Conservation (phyloP, 2,329 filamentous ascomycete species). For the Talaromyces sp. region DNA sequence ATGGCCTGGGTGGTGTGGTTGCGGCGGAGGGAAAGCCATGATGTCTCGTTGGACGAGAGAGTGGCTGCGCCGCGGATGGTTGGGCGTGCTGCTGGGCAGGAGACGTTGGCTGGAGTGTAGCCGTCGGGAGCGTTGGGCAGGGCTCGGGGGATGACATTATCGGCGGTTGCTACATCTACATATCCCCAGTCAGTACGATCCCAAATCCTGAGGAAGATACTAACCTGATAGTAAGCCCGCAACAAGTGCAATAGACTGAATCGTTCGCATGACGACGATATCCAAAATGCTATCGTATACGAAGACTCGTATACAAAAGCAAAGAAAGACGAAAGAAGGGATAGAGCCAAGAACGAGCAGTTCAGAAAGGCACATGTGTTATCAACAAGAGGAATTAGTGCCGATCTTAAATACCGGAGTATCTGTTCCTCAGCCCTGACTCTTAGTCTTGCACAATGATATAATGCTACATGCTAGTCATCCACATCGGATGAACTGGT, state of each 20-base stretch:
- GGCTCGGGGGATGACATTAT: conserved; percentile 33
- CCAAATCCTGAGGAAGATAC: not conserved
- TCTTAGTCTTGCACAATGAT: not conserved
- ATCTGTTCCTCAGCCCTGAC: not conserved
- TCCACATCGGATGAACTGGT: not conserved
- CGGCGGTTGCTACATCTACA: not conserved
- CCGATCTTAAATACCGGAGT: not conserved
- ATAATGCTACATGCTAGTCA: not conserved
- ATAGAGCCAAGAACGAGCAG: not conserved
- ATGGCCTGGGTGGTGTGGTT: conserved; percentile 73
- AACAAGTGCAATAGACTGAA: conserved; percentile 8
- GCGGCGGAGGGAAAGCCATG: conserved; percentile 70
- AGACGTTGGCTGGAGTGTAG: conserved; percentile 67
- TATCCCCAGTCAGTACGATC: not conserved
- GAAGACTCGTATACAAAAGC: not conserved
- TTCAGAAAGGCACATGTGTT: not conserved
- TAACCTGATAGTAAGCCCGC: conserved; percentile 13
- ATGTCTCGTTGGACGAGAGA: conserved; percentile 66
- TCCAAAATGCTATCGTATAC: not conserved
- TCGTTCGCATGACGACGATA: not conserved
- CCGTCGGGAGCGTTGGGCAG: conserved; percentile 59
- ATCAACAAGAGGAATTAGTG: not conserved
- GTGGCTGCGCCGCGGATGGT: conserved; percentile 60
- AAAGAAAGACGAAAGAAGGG: not conserved
- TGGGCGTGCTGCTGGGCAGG: conserved; percentile 69